Percentiles rank a stretch among this genome's conserved stretches.
phyloP scores from a whole-genome alignment of 805 yeast genomes.

The Pichia sporocuriosa region DNA sequence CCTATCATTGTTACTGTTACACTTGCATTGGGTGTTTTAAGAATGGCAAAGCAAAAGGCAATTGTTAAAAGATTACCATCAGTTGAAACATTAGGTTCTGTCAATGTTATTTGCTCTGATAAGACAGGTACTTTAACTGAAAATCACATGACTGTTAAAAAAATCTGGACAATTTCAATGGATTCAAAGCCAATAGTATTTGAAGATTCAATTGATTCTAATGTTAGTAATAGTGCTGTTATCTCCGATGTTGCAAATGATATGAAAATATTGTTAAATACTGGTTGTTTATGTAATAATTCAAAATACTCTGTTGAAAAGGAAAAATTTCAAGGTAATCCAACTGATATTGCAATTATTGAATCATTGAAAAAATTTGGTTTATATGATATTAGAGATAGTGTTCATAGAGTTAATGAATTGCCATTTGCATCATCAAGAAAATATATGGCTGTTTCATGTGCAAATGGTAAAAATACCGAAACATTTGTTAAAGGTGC shows the following conservation, averaged over 20 bases:
- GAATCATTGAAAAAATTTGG: slow-evolving; percentile 69
- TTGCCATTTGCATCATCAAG: slow-evolving; percentile 78
- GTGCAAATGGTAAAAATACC: slow-evolving; percentile 49
- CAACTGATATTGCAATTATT: slow-evolving; percentile 87
- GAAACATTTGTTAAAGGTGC: slow-evolving; percentile 86
- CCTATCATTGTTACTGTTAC: slow-evolving; percentile 98
- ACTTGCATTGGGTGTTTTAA: slow-evolving; percentile 86
- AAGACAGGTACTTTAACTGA: slow-evolving; percentile 88
- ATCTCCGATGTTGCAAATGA: slow-evolving; percentile 47
- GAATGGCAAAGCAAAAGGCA: slow-evolving; percentile 94
- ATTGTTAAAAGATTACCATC: slow-evolving; percentile 91
- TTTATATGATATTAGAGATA: slow-evolving; percentile 60
- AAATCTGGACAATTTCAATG: slow-evolving; percentile 71
- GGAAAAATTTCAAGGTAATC: slow-evolving; percentile 77
- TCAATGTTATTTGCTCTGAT: slow-evolving; percentile 87
- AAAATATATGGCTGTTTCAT: slow-evolving; percentile 85
- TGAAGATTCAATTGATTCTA: slow-evolving; percentile 30
- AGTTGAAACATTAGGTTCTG: slow-evolving; percentile 92
- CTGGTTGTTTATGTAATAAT: slow-evolving; percentile 72
- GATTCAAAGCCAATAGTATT: slow-evolving; percentile 20
- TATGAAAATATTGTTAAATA: slow-evolving; percentile 47
- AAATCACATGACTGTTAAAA: slow-evolving; percentile 85
- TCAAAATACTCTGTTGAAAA: slow-evolving; percentile 62
- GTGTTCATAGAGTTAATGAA: slow-evolving; percentile 58
- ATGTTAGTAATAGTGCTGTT: slow-evolving; percentile 26